Percentiles rank a stretch among this genome's conserved stretches.
phyloP scores from a whole-genome alignment of 2,329 filamentous ascomycete genomes.

The Ceratocystiopsis sp. region DNA sequence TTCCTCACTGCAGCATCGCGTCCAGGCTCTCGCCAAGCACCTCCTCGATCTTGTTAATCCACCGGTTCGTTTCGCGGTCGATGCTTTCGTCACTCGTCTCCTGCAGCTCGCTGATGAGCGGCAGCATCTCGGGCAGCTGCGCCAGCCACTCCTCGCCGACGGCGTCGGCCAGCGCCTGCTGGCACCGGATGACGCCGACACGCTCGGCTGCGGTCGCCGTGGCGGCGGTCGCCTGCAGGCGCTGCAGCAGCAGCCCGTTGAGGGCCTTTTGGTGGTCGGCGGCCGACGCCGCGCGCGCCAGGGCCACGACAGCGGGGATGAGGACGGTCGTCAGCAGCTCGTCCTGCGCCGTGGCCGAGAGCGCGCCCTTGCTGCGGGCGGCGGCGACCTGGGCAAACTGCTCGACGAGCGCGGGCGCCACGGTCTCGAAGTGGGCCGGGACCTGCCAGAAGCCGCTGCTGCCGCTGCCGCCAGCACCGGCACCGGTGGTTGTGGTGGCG shows the following conservation, averaged over 20 bases:
- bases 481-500: too few species aligned
- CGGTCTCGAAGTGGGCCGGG: slow-evolving; percentile 64
- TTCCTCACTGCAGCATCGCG: slow-evolving; percentile 64
- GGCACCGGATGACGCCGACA: slow-evolving; percentile 64
- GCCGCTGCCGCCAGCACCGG: not conserved
- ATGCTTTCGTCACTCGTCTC: slow-evolving; percentile 94
- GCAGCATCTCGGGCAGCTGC: slow-evolving; percentile 86
- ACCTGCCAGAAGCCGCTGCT: slow-evolving; percentile 62
- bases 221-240: slow-evolving; percentile 52
- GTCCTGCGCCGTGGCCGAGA: slow-evolving; percentile 10
- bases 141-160: slow-evolving; percentile 89
- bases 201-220: slow-evolving; percentile 39
- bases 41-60: slow-evolving; percentile 81
- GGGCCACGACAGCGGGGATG: slow-evolving; percentile 59
- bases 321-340: slow-evolving; percentile 30
- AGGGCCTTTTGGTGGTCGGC: slow-evolving; percentile 83
- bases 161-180: slow-evolving; percentile 58
- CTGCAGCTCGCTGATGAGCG: slow-evolving; percentile 86
- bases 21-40: slow-evolving; percentile 83
- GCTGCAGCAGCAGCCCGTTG: slow-evolving; percentile 60
- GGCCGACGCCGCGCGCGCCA: slow-evolving; percentile 67
- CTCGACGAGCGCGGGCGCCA: slow-evolving; percentile 50
- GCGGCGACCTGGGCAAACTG: slow-evolving; percentile 38
- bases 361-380: slow-evolving; percentile 3
- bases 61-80: slow-evolving; percentile 72